Evolutionary conservation across 106 monocot species (phyloP), one percentile per base, ranked within the genome.

Genomic region (Acorus calamus): DNA sequence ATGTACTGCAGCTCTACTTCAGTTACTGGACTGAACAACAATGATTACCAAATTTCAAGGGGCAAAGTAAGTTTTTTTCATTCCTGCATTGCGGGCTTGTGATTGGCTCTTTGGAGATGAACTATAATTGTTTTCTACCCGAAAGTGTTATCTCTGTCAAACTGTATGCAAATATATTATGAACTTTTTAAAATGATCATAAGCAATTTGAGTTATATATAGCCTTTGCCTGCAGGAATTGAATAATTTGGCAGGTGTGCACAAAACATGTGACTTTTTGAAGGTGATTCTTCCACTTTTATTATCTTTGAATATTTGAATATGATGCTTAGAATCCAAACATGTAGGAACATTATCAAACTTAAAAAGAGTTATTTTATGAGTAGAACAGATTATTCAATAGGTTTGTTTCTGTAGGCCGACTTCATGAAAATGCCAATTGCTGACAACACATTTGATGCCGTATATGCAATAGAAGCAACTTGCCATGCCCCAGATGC

Each of bases 401-500:
- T 8, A 42, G 42, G 62, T 64, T 46, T 65, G 10, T 63, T 8
- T 14, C 7, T 82, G 62, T 80, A 98, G 96, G 91, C 87, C 47
- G 96, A 98, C 65, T 98, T 98, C 77, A 98, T 98, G 96, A 87
- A 91, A 42, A 91, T 98, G 80, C 91, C 96, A 44, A 85, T 98
- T 43, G 13, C 60, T 49, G 96, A 88, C 44, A 77, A 77, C 55
- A 77, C 79, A 3, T 98, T 83, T 67, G 91, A 98, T 85, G 96
- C 85, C 14, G 65, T 98, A 57, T 98, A 98, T 77, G 91, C 96
- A 44, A 91, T 98, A 50, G 96, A 98, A 78, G 96, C 96, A 63
- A 98, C 96, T 11, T 98, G 96, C 49, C 91, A 98, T 85, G 87
- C 96, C 14, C 96, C 91, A 59, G 91, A 98, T 82, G 80, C 78